A percentile compares a stretch with the other conserved stretches of the same genome.
Conservation (phyloP, 495 filamentous ascomycete species). For the Trichocladium uniseriatum region DNA sequence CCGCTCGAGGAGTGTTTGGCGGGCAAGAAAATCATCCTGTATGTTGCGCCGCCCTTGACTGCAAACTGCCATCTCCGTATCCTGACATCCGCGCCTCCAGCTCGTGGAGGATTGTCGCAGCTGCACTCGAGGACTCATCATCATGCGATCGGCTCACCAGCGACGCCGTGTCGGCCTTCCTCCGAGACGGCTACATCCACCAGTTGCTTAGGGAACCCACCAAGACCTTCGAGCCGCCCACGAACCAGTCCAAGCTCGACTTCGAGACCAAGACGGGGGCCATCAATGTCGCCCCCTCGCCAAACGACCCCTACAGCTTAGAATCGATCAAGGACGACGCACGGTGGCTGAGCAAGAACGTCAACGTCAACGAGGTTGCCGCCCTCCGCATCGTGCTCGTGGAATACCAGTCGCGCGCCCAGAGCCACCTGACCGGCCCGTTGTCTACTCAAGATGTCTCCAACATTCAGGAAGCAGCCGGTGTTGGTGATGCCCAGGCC, state of each 20-base stretch:
- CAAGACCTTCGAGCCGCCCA: slow-evolving; percentile 50
- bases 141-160: slow-evolving; percentile 39
- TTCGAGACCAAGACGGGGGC: slow-evolving; percentile 85
- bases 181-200: slow-evolving; percentile 57
- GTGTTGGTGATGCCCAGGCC: slow-evolving; percentile 45
- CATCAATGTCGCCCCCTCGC: slow-evolving; percentile 71
- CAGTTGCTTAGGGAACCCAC: slow-evolving; percentile 55
- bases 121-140: slow-evolving; percentile 49
- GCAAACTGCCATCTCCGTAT: slow-evolving; percentile 10
- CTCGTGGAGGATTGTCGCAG: slow-evolving; percentile 69
- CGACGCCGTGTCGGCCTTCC: slow-evolving; percentile 48
- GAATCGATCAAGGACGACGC: slow-evolving; percentile 78
- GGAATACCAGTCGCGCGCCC: slow-evolving; percentile 72
- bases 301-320: slow-evolving; percentile 60
- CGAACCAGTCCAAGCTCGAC: slow-evolving; percentile 51
- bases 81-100: slow-evolving; percentile 47
- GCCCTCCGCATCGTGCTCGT: slow-evolving; percentile 72
- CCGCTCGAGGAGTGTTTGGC: slow-evolving; percentile 40
- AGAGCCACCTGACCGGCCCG: slow-evolving; percentile 52
- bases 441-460: slow-evolving; percentile 60
- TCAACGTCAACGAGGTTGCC: slow-evolving; percentile 68
- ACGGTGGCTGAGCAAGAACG: slow-evolving; percentile 69
- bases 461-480: slow-evolving; percentile 56
- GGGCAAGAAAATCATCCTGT: slow-evolving; percentile 37
- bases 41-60: slow-evolving; percentile 39